Evolutionary conservation across 495 filamentous ascomycete species (phyloP).

Genomic region (Hypoxylon subgilvum): DNA sequence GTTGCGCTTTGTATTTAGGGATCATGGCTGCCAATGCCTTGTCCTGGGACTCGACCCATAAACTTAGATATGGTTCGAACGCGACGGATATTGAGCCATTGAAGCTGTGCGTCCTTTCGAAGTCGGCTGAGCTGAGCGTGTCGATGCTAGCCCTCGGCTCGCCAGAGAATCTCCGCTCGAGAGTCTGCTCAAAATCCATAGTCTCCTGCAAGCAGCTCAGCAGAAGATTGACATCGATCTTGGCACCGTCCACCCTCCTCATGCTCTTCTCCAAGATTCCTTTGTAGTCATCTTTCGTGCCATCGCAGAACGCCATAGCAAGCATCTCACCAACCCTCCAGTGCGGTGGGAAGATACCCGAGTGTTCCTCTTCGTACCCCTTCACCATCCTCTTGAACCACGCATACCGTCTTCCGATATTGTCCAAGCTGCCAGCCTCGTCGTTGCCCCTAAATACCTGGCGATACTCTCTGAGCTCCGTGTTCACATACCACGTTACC

Average conservation of each 20-base stretch:
- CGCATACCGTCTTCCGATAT: conserved; percentile 91
- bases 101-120: conserved; percentile 79
- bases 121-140: conserved; percentile 80
- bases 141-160: conserved; percentile 86
- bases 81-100: conserved; percentile 94
- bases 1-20: conserved; percentile 86
- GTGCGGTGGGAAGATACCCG: conserved; percentile 79
- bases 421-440: conserved; percentile 95
- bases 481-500: conserved; percentile 97
- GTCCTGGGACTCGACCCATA: conserved; percentile 97
- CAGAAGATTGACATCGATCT: conserved; percentile 88
- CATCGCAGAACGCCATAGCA: conserved; percentile 93
- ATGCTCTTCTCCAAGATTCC: conserved; percentile 87
- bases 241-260: conserved; percentile 75
- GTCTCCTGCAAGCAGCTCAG: conserved; percentile 95
- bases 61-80: conserved; percentile 93
- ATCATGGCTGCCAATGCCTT: conserved; percentile 85
- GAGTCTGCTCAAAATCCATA: conserved; percentile 91
- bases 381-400: conserved; percentile 97
- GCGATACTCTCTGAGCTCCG: conserved; percentile 91
- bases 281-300: conserved; percentile 93
- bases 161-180: conserved; percentile 82
- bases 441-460: conserved; percentile 96
- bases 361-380: conserved; percentile 94
- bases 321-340: conserved; percentile 92